phyloP scores from a whole-genome alignment of 495 filamentous ascomycete genomes.

The Aspergillus saccharolyticus region DNA sequence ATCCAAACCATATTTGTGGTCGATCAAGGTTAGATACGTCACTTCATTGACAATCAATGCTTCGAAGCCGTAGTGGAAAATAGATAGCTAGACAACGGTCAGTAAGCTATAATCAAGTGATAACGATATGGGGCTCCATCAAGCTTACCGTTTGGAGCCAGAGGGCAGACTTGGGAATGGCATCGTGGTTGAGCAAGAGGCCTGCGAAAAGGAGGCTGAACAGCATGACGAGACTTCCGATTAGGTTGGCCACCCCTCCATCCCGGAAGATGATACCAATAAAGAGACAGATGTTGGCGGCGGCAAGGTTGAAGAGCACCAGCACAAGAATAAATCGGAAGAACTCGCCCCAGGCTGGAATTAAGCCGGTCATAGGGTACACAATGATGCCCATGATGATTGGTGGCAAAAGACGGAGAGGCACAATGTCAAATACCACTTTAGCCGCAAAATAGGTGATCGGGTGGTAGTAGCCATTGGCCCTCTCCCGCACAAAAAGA shows the following conservation, averaged over 20 bases:
- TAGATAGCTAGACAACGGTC: constrained; percentile 61
- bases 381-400: constrained; percentile 96
- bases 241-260: constrained; percentile 85
- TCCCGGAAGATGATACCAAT: constrained; percentile 95
- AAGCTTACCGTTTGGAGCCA: constrained; percentile 79
- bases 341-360: constrained; percentile 77
- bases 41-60: constrained; percentile 97
- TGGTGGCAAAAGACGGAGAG: constrained; percentile 86
- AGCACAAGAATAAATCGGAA: constrained; percentile 86
- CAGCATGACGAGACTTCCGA: constrained; percentile 94
- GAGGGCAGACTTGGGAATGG: constrained; percentile 72
- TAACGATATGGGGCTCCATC: neutral
- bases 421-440: constrained; percentile 91
- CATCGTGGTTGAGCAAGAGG: constrained; percentile 87
- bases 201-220: constrained; percentile 95
- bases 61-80: constrained; percentile 98
- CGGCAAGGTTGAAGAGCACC: constrained; percentile 93
- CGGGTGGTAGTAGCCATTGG: constrained; percentile 97
- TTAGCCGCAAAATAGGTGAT: constrained; percentile 95
- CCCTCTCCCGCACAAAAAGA: constrained; percentile 87
- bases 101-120: constrained; percentile 7
- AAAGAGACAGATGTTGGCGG: constrained; percentile 88
- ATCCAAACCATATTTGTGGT: constrained; percentile 90
- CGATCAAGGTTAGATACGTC: constrained; percentile 78
- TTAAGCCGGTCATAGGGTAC: constrained; percentile 97